Conservation (phyloP, 1,284 basidiomycete species). For the Leccinum solheimii region DNA sequence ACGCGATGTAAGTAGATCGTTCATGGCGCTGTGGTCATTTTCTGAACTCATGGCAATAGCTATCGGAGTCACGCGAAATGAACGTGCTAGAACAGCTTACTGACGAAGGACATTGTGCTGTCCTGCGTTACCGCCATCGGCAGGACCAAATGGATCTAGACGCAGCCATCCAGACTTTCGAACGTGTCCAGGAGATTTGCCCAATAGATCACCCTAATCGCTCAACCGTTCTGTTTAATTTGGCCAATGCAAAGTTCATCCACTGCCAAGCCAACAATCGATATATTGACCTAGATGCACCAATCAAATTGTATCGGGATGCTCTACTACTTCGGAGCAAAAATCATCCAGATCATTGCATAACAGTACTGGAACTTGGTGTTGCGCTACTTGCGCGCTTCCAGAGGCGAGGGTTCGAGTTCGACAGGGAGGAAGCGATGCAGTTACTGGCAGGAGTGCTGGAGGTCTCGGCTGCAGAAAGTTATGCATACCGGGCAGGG, state of each 20-base stretch:
- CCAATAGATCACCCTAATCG: background rate
- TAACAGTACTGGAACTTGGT: background rate
- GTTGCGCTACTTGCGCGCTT: background rate
- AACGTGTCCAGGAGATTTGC: background rate
- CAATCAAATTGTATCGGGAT: background rate
- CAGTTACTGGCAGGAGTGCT: background rate
- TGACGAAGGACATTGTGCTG: background rate
- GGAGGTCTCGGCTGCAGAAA: background rate
- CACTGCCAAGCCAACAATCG: background rate
- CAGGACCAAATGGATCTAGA: background rate
- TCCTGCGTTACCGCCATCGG: background rate
- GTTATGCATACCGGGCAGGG: background rate
- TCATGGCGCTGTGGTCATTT: background rate
- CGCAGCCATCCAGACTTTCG: background rate
- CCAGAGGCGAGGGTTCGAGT: background rate
- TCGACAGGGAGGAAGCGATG: background rate
- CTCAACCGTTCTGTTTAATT: background rate
- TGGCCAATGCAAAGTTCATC: background rate
- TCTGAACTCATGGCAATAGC: background rate
- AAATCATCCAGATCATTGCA: background rate
- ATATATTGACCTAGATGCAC: background rate
- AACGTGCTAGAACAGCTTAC: background rate
- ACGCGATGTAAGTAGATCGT: background rate
- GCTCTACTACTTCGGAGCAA: background rate
- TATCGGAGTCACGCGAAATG: background rate